Evolutionary conservation across 495 filamentous ascomycete species (phyloP).

Genomic region (Xylaria sp.): DNA sequence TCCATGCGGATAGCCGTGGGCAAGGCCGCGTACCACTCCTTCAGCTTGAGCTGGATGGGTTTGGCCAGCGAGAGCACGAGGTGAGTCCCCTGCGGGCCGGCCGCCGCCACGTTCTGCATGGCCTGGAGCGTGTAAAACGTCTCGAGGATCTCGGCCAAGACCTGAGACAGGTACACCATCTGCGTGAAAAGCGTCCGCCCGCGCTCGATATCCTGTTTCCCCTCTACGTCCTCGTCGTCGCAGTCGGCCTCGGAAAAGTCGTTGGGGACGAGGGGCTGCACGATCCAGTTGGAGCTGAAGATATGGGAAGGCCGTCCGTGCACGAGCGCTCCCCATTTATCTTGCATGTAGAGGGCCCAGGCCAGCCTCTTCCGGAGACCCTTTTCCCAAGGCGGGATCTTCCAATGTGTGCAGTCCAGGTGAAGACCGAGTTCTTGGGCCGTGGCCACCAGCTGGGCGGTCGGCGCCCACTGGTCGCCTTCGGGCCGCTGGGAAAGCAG

Average conservation of each 20-base stretch:
- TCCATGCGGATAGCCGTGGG: slow-evolving; percentile 74
- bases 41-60: slow-evolving; percentile 81
- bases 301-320: slow-evolving; percentile 87
- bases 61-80: slow-evolving; percentile 77
- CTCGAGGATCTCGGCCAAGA: slow-evolving; percentile 78
- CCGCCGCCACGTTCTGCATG: slow-evolving; percentile 54
- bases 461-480: slow-evolving; percentile 83
- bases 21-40: slow-evolving; percentile 77
- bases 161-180: slow-evolving; percentile 76
- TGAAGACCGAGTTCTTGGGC: slow-evolving; percentile 87
- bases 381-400: slow-evolving; percentile 86
- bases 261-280: slow-evolving; percentile 67
- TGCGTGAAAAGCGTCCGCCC: slow-evolving; percentile 73
- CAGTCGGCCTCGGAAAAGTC: slow-evolving; percentile 75
- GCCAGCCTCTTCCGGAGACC: slow-evolving; percentile 83
- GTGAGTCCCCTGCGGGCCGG: slow-evolving; percentile 63
- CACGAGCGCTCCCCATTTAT: slow-evolving; percentile 91
- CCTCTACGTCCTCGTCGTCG: slow-evolving; percentile 63
- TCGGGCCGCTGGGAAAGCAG: slow-evolving; percentile 88
- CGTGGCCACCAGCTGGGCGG: slow-evolving; percentile 81
- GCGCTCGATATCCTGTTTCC: slow-evolving; percentile 68
- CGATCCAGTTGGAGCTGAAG: slow-evolving; percentile 81
- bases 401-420: slow-evolving; percentile 86
- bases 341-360: slow-evolving; percentile 92
- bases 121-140: slow-evolving; percentile 80